Conservation (phyloP, 257 asterid species). For the Craterostigma plantagineum region DNA sequence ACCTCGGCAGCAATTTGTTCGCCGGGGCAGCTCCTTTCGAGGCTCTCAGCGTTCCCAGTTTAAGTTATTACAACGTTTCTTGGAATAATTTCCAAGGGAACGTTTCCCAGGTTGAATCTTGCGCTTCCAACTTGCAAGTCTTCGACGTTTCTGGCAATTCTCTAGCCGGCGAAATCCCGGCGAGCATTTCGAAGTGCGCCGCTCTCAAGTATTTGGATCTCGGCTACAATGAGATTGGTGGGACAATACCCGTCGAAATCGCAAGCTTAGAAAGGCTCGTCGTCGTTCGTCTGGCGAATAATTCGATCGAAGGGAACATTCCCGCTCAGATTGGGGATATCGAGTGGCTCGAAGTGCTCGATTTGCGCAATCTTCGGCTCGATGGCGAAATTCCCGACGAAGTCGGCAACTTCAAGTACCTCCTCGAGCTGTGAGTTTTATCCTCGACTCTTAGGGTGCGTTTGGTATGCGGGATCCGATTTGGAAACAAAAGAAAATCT, state of each 20-base stretch:
- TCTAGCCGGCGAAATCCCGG: neutral
- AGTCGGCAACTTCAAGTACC: conserved; percentile 59
- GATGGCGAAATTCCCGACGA: conserved; percentile 54
- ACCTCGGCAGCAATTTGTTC: conserved; percentile 68
- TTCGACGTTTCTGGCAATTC: conserved; percentile 59
- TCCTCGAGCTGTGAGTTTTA: conserved; percentile 76
- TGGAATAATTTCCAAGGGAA: conserved; percentile 44
- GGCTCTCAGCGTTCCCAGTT: conserved; percentile 26
- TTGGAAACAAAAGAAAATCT: no score
- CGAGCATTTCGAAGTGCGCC: conserved; percentile 37
- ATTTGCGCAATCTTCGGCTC: conserved; percentile 48
- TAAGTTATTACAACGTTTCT: conserved; percentile 49
- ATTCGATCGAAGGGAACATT: conserved; percentile 45
- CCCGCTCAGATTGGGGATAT: conserved; percentile 48
- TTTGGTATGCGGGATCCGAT: no score
- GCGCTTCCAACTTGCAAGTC: conserved; percentile 31
- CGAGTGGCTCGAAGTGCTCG: conserved; percentile 79
- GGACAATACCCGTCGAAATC: conserved; percentile 52
- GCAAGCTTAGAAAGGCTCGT: conserved; percentile 37
- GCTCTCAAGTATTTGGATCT: conserved; percentile 63
- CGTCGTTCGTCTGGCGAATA: conserved; percentile 49
- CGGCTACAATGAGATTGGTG: conserved; percentile 51
- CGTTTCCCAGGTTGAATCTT: conserved; percentile 26
- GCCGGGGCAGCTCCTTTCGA: conserved; percentile 47
- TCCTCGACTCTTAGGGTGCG: no score